These are phyloP conservation scores for Melanogaster broomeanus DNA, from an alignment of 768 basidiomycete genomes.

Conservation along the genomic window DNA sequence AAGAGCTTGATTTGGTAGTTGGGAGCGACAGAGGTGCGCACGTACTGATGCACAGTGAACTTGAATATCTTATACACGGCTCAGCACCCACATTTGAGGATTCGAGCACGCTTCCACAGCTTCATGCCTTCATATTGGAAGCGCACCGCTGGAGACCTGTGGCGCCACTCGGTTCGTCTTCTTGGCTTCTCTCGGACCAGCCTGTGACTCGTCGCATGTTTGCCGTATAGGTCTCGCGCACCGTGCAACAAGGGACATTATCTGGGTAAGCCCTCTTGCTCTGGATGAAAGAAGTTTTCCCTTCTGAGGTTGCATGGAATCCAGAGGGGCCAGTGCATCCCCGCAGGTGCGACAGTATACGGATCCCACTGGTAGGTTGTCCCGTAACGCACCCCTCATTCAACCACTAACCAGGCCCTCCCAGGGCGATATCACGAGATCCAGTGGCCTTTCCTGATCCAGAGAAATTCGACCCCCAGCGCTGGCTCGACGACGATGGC, in stretches of 20 bases:
- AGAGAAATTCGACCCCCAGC: conserved; percentile 54
- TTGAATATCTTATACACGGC: not conserved
- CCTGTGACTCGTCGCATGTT: not conserved
- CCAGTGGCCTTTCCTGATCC: conserved; percentile 30
- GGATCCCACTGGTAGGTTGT: conserved; percentile 17
- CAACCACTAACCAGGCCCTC: not conserved
- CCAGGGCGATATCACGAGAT: conserved; percentile 25
- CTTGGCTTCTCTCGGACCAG: not conserved
- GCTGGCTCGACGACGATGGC: conserved; percentile 49
- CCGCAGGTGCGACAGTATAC: conserved; percentile 21
- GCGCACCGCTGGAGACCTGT: conserved; percentile 38
- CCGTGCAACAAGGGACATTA: conserved; percentile 59
- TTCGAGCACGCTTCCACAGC: conserved; percentile 31
- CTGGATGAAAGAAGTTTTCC: conserved; percentile 5
- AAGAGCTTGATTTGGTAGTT: conserved; percentile 53
- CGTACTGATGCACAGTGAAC: not conserved
- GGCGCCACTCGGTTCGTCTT: conserved; percentile 19
- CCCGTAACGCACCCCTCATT: not conserved
- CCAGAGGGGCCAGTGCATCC: conserved; percentile 23
- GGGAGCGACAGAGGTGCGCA: conserved; percentile 36
- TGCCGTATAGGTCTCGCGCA: conserved; percentile 51
- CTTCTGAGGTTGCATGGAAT: conserved; percentile 36
- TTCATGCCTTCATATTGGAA: conserved; percentile 39
- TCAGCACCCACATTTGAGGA: conserved; percentile 41
- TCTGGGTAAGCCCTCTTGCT: conserved; percentile 45